Evolutionary conservation across 2,329 filamentous ascomycete genomes (phyloP), one percentile per base, ranked within the genome.

Genomic region (Hymenoscyphus scutula): DNA sequence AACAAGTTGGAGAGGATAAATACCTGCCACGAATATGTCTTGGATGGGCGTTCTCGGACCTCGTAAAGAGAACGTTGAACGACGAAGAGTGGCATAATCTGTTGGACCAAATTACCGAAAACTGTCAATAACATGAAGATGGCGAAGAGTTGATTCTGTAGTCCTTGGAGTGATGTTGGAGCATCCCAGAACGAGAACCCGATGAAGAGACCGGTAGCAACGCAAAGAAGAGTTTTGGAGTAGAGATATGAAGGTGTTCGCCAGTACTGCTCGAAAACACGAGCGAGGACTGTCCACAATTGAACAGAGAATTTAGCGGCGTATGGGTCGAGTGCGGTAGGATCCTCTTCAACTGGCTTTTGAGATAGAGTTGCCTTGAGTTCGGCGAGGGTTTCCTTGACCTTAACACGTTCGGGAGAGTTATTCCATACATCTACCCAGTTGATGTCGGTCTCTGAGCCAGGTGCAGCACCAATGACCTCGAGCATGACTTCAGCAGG

Each of bases 401-500:
- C 67, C 57, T 68, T 62, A 41, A 53, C 73, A 37, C 79, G 78
- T 64, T 87, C 79, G 0, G 76, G 70, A 0, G 85, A 88, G 1
- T 78, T 69, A 2, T 75, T 77, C 87, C 88, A 90, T 0, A 84
- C 79, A 53, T 87, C 80, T 1, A 77, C 81, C 86, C 86, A 90
- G 69, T 90, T 84, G 63, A 86, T 80, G 0, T 81, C 83, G 4
- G 79, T 77, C 62, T 86, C 84, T 62, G 84, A 86, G 1, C 87
- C 86, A 32, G 89, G 83, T 19, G 80, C 85, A 8, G 85, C 86
- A 5, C 87, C 86, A 38, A 89, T 83, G 25, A 80, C 70, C 58
- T 84, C 82, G 5, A 85, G 76, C 89, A 93, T 92, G 86, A 88
- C 92, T 76, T 95, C 91, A 34, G 91, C 91, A 5, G 91, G 91